Base-by-base conservation (phyloP, 148 eudicot genomes). In the Silene latifolia region DNA sequence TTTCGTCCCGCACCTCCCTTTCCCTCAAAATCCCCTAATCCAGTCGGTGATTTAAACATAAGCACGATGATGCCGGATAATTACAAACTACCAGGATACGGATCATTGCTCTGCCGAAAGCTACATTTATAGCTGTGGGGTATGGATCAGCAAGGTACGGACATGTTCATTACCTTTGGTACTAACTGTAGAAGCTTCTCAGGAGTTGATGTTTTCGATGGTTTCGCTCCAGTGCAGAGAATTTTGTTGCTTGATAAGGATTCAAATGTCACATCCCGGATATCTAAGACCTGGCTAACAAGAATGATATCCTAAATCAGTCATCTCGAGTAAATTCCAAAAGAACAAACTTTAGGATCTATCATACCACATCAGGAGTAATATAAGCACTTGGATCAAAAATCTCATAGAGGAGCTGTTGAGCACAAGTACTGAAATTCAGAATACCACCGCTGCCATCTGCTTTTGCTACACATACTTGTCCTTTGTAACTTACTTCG, bases 391-490 rank as follows among this genome's bases (percentile, higher is more conserved):
- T 86, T 66, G 98, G 99, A 82, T 95, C 97, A 74, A 90, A 91
- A 53, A 95, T 80, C 86, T 95, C 99, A 77, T 95, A 95, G 25
- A 95, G 98, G 78, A 95, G 98, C 75, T 95, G 99, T 81, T 95
- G 79, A 58, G 97, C 89, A 74, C 99, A 95, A 71, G 98, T 95
- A 82, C 86, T 83, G 71, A 81, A 78, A 83, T 84, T 89, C 69
- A 95, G 79, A 80, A 88, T 85, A 69, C 99, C 99, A 68, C 97
- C 97, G 76, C 89, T 88, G 57, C 82, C 85, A 80, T 95, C 89
- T 72, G 91, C 90, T 82, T 95, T 95, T 70, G 91, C 94, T 53
- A 95, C 89, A 77, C 83, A 81, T 63, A 92, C 87, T 80, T 82
- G 84, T 75, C 99, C 99, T 70, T 85, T 83, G 72, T 29, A 89